A percentile compares a stretch with the other conserved stretches of the same genome.
Conservation (phyloP, 2,329 filamentous ascomycete genomes). For the Phyllosticta capitalensis region DNA sequence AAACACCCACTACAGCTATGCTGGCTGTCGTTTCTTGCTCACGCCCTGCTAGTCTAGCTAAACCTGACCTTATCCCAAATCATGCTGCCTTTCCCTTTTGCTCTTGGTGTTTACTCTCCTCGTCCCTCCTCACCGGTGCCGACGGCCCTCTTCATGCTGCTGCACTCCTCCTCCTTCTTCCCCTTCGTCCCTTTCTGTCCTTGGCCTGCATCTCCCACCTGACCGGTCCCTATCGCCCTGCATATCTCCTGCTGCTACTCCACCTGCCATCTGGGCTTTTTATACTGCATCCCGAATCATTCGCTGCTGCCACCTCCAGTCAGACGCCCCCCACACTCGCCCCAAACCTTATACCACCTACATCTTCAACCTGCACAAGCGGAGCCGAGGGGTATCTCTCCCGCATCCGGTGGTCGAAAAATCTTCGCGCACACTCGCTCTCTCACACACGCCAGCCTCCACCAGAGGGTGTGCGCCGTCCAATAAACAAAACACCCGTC, state of each 20-base stretch:
- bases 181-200: no score
- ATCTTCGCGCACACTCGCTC: not conserved
- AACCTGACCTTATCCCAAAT: no score
- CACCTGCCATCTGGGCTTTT: not conserved
- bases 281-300: not conserved
- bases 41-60: no score
- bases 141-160: not conserved
- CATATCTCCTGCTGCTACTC: not conserved
- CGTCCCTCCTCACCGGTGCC: not conserved
- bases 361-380: not conserved
- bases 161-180: not conserved
- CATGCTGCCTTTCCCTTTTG: not conserved
- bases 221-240: not conserved
- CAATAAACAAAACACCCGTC: not conserved
- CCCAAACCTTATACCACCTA: not conserved
- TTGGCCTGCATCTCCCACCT: not conserved
- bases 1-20: no score
- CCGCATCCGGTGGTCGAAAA: not conserved
- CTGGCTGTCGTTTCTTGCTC: not conserved
- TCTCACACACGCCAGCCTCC: not conserved
- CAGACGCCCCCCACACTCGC: not conserved
- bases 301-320: not conserved
- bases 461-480: no score
- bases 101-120: not conserved
- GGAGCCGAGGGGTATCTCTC: not conserved